phyloP scores from a whole-genome alignment of 352 stramenopile genomes.

The Globisporangium nagaii region DNA sequence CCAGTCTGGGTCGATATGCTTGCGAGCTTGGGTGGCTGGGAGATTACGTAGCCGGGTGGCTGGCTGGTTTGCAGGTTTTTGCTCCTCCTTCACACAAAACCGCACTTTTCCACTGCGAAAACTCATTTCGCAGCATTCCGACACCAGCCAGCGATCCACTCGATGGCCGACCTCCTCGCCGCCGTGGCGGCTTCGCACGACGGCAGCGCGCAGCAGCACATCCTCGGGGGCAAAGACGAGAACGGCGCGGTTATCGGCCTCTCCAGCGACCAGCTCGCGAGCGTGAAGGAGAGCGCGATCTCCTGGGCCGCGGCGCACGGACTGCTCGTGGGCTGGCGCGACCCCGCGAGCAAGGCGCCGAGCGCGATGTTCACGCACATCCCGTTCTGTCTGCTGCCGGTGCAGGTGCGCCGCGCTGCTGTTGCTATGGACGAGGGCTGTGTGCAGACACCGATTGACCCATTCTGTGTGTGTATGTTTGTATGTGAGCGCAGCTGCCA shows the following conservation, averaged over 20 bases:
- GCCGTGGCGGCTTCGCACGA: constrained; percentile 21
- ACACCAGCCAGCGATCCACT: no score
- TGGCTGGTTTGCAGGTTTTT: no score
- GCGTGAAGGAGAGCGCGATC: constrained; percentile 69
- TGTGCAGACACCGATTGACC: neutral
- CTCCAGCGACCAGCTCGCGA: constrained; percentile 25
- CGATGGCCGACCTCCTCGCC: constrained; percentile 34
- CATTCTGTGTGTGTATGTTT: neutral
- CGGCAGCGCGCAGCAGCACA: neutral
- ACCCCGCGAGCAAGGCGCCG: constrained; percentile 16
- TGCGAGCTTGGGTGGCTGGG: no score
- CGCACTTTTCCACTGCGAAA: no score
- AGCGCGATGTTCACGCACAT: constrained; percentile 69
- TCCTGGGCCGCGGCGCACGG: constrained; percentile 68
- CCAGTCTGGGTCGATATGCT: no score
- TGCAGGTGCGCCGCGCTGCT: constrained; percentile 32
- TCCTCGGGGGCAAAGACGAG: constrained; percentile 3
- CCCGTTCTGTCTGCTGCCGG: constrained; percentile 63
- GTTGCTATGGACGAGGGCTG: no score
- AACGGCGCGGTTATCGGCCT: constrained; percentile 41
- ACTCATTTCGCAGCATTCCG: no score
- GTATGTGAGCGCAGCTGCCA: constrained; percentile 23
- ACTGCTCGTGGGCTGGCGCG: constrained; percentile 61
- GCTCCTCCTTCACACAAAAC: no score
- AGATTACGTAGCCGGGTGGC: no score